Percentiles rank a stretch among this genome's conserved stretches.
phyloP scores from a whole-genome alignment of 768 basidiomycete genomes.

The Asterophora lycoperdoides region DNA sequence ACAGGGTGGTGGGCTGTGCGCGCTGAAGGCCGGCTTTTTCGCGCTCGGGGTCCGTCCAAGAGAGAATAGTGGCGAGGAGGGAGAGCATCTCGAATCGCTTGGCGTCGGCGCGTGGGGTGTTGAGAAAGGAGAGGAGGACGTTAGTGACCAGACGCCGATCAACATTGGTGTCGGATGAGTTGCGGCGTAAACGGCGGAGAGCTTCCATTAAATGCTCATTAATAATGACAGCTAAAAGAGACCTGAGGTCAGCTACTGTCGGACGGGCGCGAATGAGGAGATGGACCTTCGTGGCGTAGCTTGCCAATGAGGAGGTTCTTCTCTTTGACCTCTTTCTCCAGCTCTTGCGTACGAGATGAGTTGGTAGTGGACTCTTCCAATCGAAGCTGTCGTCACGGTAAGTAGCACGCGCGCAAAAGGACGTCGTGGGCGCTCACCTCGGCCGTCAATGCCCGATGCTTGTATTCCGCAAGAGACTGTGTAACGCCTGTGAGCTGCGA shows the following conservation, averaged over 20 bases:
- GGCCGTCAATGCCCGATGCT: conserved; percentile 80
- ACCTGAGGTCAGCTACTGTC: conserved; percentile 5
- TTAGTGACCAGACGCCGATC: conserved; percentile 94
- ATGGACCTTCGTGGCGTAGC: conserved; percentile 85
- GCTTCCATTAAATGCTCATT: conserved; percentile 98
- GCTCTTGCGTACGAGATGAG: conserved; percentile 58
- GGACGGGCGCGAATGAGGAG: background rate
- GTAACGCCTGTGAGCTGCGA: conserved; percentile 65
- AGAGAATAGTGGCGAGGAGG: conserved; percentile 83
- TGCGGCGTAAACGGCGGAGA: conserved; percentile 86
- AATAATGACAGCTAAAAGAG: conserved; percentile 76
- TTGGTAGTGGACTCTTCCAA: conserved; percentile 71
- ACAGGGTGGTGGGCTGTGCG: conserved; percentile 24
- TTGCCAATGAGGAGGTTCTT: conserved; percentile 95
- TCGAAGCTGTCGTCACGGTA: conserved; percentile 44
- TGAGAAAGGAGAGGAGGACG: conserved; percentile 84
- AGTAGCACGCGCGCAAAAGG: conserved; percentile 1
- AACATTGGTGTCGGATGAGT: conserved; percentile 85
- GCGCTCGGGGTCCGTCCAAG: conserved; percentile 87
- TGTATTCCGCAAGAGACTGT: conserved; percentile 83
- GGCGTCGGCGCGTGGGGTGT: conserved; percentile 84
- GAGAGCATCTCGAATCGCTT: conserved; percentile 97
- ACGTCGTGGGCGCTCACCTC: conserved; percentile 50
- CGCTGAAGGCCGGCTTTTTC: conserved; percentile 88
- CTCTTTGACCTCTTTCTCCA: conserved; percentile 92